Evolutionary conservation across 2,329 filamentous ascomycete species (phyloP).

Genomic region (Didymella lethalis): DNA sequence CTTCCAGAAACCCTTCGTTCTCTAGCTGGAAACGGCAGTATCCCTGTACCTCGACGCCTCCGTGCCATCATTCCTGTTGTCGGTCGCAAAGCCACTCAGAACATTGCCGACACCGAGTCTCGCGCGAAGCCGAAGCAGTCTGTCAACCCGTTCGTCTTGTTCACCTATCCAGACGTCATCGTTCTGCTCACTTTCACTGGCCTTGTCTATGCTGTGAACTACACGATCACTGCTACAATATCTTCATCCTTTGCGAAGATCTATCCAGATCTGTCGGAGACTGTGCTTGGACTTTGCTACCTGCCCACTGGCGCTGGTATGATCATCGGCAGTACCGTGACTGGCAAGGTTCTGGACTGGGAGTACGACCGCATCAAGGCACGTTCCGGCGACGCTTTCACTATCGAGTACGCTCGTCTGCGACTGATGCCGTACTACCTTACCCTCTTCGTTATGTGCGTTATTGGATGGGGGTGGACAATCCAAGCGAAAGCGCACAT

Average conservation of each 20-base stretch:
- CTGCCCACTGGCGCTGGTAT: constrained; percentile 64
- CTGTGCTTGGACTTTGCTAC: constrained; percentile 51
- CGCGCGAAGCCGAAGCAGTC: constrained; percentile 31
- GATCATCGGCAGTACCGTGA: constrained; percentile 61
- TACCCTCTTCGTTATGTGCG: constrained; percentile 35
- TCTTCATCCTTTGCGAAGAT: constrained; percentile 37
- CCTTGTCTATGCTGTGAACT: constrained; percentile 41
- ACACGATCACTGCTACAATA: constrained; percentile 44
- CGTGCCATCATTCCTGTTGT: constrained; percentile 35
- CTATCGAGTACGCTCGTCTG: constrained; percentile 39
- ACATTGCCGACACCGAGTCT: constrained; percentile 21
- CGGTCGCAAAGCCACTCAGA: constrained; percentile 31
- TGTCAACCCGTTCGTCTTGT: constrained; percentile 40
- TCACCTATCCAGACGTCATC: constrained; percentile 48
- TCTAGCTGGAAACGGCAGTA: constrained; percentile 51
- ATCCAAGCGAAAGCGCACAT: constrained; percentile 34
- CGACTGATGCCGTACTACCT: constrained; percentile 42
- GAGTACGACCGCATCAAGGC: constrained; percentile 57
- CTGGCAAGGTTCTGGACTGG: constrained; percentile 61
- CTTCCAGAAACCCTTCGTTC: constrained; percentile 54
- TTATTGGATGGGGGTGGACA: constrained; percentile 40
- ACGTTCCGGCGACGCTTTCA: constrained; percentile 31
- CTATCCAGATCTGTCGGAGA: constrained; percentile 36
- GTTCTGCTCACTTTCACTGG: constrained; percentile 54
- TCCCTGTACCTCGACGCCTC: constrained; percentile 33